Evolutionary conservation across 768 basidiomycete species (phyloP).

Genomic region (Boletus sensibilis): DNA sequence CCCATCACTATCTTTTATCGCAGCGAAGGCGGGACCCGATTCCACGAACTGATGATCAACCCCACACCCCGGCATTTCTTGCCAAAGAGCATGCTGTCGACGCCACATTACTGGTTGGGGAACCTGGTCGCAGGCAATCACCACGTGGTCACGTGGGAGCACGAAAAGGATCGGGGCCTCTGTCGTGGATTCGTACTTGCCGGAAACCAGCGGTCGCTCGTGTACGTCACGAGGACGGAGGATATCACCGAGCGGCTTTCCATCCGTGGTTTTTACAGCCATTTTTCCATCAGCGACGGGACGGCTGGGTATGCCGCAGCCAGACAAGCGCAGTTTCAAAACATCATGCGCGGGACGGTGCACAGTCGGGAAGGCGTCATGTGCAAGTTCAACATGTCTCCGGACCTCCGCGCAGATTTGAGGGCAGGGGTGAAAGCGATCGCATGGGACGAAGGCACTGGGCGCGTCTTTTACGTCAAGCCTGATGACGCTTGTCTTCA

Average conservation of each 20-base stretch:
- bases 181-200: slow-evolving; percentile 33
- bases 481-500: slow-evolving; percentile 40
- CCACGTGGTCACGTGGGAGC: slow-evolving; percentile 30
- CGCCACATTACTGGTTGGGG: slow-evolving; percentile 30
- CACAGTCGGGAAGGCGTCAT: slow-evolving; percentile 19
- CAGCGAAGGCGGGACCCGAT: slow-evolving; percentile 27
- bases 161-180: slow-evolving; percentile 18
- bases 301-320: slow-evolving; percentile 21
- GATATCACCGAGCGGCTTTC: slow-evolving; percentile 28
- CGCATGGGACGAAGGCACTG: slow-evolving; percentile 66
- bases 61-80: slow-evolving; percentile 24
- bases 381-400: slow-evolving; percentile 25
- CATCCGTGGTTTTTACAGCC: slow-evolving; percentile 33
- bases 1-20: slow-evolving; percentile 36
- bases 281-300: slow-evolving; percentile 38
- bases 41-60: slow-evolving; percentile 31
- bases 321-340: slow-evolving; percentile 20
- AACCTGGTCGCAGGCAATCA: slow-evolving; percentile 25
- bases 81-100: slow-evolving; percentile 24
- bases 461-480: slow-evolving; percentile 54
- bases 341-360: slow-evolving; percentile 21
- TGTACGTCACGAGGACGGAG: slow-evolving; percentile 29
- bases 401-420: slow-evolving; percentile 19
- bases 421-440: slow-evolving; percentile 45
- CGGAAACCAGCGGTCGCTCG: slow-evolving; percentile 33